These are phyloP conservation scores for Populus hybrid DNA, from an alignment of 441 rosid genomes.

Conservation along the genomic window DNA sequence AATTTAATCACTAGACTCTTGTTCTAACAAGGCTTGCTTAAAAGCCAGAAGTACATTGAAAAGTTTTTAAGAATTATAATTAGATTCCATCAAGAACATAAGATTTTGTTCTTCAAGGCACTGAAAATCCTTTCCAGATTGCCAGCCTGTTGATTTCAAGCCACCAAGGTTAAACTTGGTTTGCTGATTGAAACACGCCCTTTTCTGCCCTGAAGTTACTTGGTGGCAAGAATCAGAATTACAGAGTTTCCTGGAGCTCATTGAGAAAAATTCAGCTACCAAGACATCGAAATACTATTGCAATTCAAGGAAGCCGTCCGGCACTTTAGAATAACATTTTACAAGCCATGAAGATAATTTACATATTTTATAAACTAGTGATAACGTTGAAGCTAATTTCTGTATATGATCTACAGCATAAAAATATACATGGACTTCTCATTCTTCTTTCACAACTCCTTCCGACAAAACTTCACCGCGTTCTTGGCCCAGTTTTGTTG, in stretches of 20 bases:
- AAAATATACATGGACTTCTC: background rate
- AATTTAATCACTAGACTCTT: background rate
- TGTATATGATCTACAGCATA: background rate
- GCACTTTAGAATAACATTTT: background rate
- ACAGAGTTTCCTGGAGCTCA: background rate
- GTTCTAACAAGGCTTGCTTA: too few species aligned
- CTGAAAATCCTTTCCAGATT: too few species aligned
- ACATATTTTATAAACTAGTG: conserved; percentile 42
- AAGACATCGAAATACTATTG: background rate
- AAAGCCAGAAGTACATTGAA: background rate
- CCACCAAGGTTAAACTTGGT: too few species aligned
- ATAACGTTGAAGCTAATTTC: background rate
- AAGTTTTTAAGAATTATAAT: background rate
- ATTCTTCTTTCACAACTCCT: conserved; percentile 6
- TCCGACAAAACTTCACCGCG: conserved; percentile 20
- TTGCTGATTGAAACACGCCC: background rate
- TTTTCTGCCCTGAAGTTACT: too few species aligned
- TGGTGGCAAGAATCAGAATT: background rate
- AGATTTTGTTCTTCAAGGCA: too few species aligned
- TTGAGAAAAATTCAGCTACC: background rate
- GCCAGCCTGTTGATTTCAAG: too few species aligned
- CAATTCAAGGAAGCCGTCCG: background rate
- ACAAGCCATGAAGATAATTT: conserved; percentile 87
- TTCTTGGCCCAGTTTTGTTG: conserved; percentile 18
- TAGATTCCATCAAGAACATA: background rate